phyloP scores from a whole-genome alignment of 2,329 filamentous ascomycete genomes.

The Phyllosticta citriasiana region DNA sequence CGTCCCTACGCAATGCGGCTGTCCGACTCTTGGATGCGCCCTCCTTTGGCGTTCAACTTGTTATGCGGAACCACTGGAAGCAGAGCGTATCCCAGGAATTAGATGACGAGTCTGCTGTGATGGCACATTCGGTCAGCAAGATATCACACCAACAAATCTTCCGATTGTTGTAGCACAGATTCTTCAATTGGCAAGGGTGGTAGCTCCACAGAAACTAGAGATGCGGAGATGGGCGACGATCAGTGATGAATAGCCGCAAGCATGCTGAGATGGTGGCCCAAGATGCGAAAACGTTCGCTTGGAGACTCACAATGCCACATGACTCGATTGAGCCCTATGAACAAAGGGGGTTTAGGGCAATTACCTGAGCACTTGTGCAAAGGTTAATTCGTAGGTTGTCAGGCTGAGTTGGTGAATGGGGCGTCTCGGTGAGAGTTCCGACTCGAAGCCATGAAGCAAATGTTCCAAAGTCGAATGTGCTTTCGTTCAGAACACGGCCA shows the following conservation, averaged over 20 bases:
- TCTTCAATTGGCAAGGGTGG: neutral
- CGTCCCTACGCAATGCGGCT: conserved; percentile 4
- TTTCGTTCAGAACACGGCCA: conserved; percentile 5
- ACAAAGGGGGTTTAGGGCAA: neutral
- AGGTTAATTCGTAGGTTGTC: neutral
- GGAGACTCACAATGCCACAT: neutral
- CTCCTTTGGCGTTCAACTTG: neutral
- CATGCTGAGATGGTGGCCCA: neutral
- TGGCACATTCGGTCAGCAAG: neutral
- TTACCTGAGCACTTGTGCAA: neutral
- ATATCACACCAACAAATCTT: neutral
- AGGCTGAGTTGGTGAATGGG: neutral
- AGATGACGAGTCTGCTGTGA: neutral
- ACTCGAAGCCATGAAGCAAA: conserved; percentile 1
- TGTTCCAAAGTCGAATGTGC: conserved; percentile 9
- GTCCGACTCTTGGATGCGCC: conserved; percentile 1
- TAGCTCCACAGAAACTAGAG: neutral
- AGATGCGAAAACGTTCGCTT: conserved; percentile 10
- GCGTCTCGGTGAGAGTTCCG: neutral
- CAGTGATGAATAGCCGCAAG: neutral
- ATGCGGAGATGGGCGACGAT: neutral
- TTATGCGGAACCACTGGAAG: neutral
- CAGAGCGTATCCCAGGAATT: neutral
- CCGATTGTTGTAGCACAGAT: neutral
- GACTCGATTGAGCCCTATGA: neutral